phyloP scores from a whole-genome alignment of 768 basidiomycete genomes.

The Podaxis carcinomalis region DNA sequence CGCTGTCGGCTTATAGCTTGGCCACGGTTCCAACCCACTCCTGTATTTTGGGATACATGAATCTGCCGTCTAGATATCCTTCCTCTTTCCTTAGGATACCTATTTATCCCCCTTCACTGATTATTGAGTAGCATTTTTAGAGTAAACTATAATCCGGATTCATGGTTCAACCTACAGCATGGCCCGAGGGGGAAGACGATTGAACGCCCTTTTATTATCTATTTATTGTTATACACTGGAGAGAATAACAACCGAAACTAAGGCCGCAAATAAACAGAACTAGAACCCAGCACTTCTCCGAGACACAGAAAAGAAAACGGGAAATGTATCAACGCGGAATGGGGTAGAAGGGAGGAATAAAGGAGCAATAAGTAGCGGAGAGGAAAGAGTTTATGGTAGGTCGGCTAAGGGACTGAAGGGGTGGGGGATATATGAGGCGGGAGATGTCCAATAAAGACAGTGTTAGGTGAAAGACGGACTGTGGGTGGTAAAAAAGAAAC shows the following conservation, averaged over 20 bases:
- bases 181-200: background rate
- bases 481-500: background rate
- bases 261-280: background rate
- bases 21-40: background rate
- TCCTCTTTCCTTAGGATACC: background rate
- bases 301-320: background rate
- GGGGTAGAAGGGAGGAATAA: background rate
- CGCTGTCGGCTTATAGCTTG: background rate
- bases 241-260: background rate
- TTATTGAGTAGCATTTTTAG: background rate
- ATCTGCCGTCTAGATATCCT: background rate
- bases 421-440: background rate
- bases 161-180: background rate
- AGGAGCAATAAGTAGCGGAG: background rate
- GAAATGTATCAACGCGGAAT: slow-evolving; percentile 1
- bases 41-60: no score
- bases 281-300: slow-evolving; percentile 2
- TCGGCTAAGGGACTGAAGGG: background rate
- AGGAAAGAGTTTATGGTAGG: background rate
- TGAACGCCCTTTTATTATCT: background rate
- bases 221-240: slow-evolving; percentile 8
- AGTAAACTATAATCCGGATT: background rate
- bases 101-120: background rate
- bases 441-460: background rate
- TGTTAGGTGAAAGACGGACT: background rate